Conservation (phyloP, 257 asterid species). For the Osmanthus fragrans region DNA sequence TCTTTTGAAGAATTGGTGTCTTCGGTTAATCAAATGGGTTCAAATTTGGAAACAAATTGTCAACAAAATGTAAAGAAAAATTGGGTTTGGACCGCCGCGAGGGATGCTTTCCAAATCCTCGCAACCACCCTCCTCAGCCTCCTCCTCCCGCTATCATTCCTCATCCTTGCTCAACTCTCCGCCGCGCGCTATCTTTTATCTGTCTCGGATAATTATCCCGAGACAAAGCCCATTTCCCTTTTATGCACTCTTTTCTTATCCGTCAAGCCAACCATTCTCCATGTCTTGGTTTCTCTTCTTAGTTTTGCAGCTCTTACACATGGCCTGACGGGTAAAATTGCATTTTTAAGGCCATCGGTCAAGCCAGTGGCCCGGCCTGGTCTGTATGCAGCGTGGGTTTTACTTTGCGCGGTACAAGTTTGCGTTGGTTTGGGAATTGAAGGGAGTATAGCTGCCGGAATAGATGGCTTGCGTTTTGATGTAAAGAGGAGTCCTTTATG, state of each 20-base stretch:
- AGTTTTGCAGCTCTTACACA: slow-evolving; percentile 47
- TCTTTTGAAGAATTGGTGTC: too few species aligned
- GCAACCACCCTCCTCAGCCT: slow-evolving; percentile 65
- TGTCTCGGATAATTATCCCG: slow-evolving; percentile 27
- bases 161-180: slow-evolving; percentile 68
- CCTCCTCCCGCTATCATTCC: slow-evolving; percentile 81
- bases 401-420: slow-evolving; percentile 48
- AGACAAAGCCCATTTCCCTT: slow-evolving; percentile 7
- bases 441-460: slow-evolving; percentile 65
- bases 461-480: slow-evolving; percentile 44
- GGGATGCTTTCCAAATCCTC: slow-evolving; percentile 44
- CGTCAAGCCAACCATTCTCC: slow-evolving; percentile 45
- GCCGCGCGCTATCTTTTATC: slow-evolving; percentile 50
- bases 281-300: slow-evolving; percentile 43
- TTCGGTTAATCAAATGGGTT: slow-evolving; percentile 27
- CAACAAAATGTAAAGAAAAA: background rate
- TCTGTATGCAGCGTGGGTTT: slow-evolving; percentile 47
- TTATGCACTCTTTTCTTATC: slow-evolving; percentile 33
- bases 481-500: slow-evolving; percentile 24
- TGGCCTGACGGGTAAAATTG: slow-evolving; percentile 31
- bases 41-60: slow-evolving; percentile 10
- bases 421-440: slow-evolving; percentile 75
- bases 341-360: background rate
- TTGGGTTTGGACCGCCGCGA: slow-evolving; percentile 17
- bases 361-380: slow-evolving; percentile 22